Base-by-base conservation (phyloP, 2,329 filamentous ascomycete species). In the Bipolaris oryzae region DNA sequence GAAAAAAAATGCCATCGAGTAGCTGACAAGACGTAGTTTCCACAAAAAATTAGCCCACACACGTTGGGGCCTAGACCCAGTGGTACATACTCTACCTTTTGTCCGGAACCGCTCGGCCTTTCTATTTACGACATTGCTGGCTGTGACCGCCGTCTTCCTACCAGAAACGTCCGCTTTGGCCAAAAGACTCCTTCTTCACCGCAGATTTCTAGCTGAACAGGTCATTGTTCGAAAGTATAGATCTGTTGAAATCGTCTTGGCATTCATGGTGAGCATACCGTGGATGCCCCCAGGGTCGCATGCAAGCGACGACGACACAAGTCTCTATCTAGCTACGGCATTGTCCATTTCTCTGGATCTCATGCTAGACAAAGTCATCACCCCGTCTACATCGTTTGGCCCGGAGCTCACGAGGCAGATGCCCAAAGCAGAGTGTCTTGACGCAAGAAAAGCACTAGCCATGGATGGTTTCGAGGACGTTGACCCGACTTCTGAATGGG, bases 221-320 rank as follows among this genome's bases (percentile, higher is more conserved):
- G 82, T 91, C 41, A 85, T 88, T 47, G 76, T 81, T 0, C 81
- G 84, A 43, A 84, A 87, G 2, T 83, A 86, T 66, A 84, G 87
- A 53, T 91, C 89, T 0, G 87, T 90, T 5, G 89, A 91, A 70
- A 90, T 91, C 53, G 86, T 91, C 0, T 77, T 91, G 1, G 89
- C 87, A 0, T 91, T 91, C 68, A 88, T 91, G 85, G 83, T 90
- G 31, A 90, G 90, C 58, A 84, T 91, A 6, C 89, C 89, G 0
- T 91, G 89, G 89, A 90, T 91, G 83, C 85, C 85, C 28, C 86
- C 87, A 1, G 86, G 87, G 2, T 58, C 61, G 78, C 86, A 89
- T 66, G 87, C 85, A 71, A 87, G 87, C 9, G 88, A 91, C 61
- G 89, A 91, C 58, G 88, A 90, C 65, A 90, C 89, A 0, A 90